Evolutionary conservation across 2,329 filamentous ascomycete species (phyloP), one percentile per base, ranked within the genome.

Genomic region (Bipolaris gigantea): DNA sequence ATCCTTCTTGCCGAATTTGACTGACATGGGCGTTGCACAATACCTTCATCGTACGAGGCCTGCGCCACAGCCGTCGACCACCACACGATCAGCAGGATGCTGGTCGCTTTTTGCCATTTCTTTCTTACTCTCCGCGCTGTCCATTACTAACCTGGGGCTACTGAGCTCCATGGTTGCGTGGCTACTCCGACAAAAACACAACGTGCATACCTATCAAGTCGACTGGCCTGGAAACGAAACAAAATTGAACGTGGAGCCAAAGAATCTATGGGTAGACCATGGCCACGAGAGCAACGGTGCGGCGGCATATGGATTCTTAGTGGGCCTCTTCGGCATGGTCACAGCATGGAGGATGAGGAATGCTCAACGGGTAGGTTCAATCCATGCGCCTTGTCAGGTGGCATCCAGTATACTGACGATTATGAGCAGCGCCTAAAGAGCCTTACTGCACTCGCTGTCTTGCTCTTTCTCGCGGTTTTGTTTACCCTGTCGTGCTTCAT

Each of bases 101-200:
- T 55, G 66, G 54, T 50, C 59, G 21, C 60, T 72, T 6, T 63
- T 69, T 30, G 16, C 57, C 4, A 64, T 63, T 9, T 66, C 59
- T 40, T 54, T 56, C 7, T 19, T 69, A 7, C 69, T 72, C 23
- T 69, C 66, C 1, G 63, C 63, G 9, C 56, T 71, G 8, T 72
- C 68, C 7, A 71, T 71, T 16, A 50, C 65, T 15, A 66, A 69
- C 33, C 57, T 72, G 10, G 67, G 62, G 5, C 49, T 72, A 13
- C 65, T 71, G 38, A 67, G 63, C 48, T 71, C 67, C 34, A 70
- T 70, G 67, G 68, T 72, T n/a, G 64, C 56, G n/a, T 72, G 63
- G 44, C 49, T 71, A 1, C 69, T 67, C 32, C 52, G 63, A 11
- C 63, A 71, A 48, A 71, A 71, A 53, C 60, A 69, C 36, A 49